These are phyloP conservation scores for Aristolochia californica DNA, from an alignment of 164 flowering plant species.

Conservation along the genomic window DNA sequence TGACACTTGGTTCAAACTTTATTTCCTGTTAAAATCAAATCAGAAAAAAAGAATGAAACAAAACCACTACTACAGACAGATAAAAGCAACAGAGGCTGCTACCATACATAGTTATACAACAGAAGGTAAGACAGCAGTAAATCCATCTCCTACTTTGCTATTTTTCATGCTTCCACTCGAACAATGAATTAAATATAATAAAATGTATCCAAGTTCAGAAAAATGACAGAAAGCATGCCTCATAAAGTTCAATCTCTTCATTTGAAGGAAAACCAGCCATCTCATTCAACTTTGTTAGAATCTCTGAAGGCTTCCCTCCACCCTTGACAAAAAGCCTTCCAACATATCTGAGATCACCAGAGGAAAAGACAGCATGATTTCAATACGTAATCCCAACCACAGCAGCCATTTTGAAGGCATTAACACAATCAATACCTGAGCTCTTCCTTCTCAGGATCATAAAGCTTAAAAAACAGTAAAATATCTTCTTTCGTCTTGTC, in stretches of 20 bases:
- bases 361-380: not conserved
- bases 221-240: slow-evolving; percentile 36
- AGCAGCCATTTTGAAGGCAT: not conserved
- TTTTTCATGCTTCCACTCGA: too few relatives aligned
- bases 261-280: slow-evolving; percentile 82
- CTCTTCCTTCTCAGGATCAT: slow-evolving; percentile 78
- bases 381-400: not conserved
- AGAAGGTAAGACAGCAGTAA: not conserved
- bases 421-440: slow-evolving; percentile 39
- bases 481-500: slow-evolving; percentile 82
- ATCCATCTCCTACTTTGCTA: too few relatives aligned
- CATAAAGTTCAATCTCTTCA: slow-evolving; percentile 91
- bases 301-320: slow-evolving; percentile 65
- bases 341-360: slow-evolving; percentile 50
- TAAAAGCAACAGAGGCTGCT: not conserved
- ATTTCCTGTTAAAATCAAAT: slow-evolving; percentile 51
- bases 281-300: slow-evolving; percentile 60
- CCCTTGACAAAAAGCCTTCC: slow-evolving; percentile 86
- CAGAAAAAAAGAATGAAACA: not conserved
- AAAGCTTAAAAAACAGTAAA: slow-evolving; percentile 87
- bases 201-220: not conserved
- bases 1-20: slow-evolving; percentile 84
- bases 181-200: too few relatives aligned
- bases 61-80: too few relatives aligned
- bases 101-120: not conserved